Conservation (phyloP, 345 rosid genomes). For the Luvunga scandens region DNA sequence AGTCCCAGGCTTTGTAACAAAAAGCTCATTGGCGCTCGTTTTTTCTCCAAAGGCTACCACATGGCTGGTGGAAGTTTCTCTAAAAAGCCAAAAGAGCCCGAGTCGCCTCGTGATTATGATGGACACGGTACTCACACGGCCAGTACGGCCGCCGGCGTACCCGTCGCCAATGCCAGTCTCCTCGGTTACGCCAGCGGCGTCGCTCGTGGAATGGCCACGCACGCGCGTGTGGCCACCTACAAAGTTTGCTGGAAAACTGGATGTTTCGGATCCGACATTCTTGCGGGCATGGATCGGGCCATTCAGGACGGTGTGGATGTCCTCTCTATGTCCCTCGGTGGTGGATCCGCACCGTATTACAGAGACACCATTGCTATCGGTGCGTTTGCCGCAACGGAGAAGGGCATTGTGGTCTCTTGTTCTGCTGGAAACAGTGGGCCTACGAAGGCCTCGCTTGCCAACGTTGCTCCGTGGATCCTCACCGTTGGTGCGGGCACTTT, state of each 20-base stretch:
- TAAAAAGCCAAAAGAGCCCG: slow-evolving; percentile 40
- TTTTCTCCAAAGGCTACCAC: slow-evolving; percentile 66
- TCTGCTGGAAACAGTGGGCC: slow-evolving; percentile 93
- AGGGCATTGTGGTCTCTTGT: slow-evolving; percentile 75
- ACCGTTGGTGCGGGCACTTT: slow-evolving; percentile 91
- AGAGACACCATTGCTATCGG: slow-evolving; percentile 71
- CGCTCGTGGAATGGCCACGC: slow-evolving; percentile 78
- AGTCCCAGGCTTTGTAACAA: slow-evolving; percentile 60
- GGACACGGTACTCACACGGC: slow-evolving; percentile 95
- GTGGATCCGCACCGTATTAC: slow-evolving; percentile 60
- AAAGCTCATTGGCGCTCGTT: slow-evolving; percentile 78
- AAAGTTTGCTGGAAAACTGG: slow-evolving; percentile 79
- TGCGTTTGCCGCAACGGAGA: slow-evolving; percentile 70
- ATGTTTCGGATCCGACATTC: slow-evolving; percentile 77
- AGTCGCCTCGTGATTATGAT: slow-evolving; percentile 69
- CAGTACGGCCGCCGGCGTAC: slow-evolving; percentile 73
- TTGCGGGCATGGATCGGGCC: slow-evolving; percentile 82
- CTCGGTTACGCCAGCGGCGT: slow-evolving; percentile 82
- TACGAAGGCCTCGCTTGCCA: slow-evolving; percentile 45
- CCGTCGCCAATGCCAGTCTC: slow-evolving; percentile 62
- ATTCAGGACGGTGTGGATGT: slow-evolving; percentile 81
- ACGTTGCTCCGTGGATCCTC: slow-evolving; percentile 93
- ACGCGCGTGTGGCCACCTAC: slow-evolving; percentile 72
- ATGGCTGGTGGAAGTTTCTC: slow-evolving; percentile 56
- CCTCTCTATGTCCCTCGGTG: slow-evolving; percentile 85